phyloP scores from a whole-genome alignment of 2,329 filamentous ascomycete species.

The Cercospora sesami region DNA sequence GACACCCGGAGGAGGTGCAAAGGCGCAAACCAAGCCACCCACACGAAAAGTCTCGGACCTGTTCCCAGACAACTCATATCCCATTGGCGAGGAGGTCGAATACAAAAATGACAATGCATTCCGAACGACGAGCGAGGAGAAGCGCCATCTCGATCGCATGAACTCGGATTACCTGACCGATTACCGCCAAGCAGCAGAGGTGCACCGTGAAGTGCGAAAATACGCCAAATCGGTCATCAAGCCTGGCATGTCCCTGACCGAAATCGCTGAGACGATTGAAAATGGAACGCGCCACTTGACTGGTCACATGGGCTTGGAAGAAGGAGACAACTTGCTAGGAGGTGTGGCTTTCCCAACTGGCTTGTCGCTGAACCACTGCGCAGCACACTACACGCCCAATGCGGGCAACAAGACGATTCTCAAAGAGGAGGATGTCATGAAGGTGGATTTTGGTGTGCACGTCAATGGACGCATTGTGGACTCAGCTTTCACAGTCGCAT shows the following conservation, averaged over 20 bases:
- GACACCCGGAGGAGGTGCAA: constrained; percentile 35
- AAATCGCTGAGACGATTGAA: constrained; percentile 57
- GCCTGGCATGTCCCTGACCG: constrained; percentile 52
- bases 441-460: constrained; percentile 80
- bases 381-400: constrained; percentile 60
- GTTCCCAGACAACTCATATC: constrained; percentile 49
- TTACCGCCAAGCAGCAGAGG: constrained; percentile 59
- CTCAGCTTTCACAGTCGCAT: constrained; percentile 76
- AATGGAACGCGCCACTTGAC: constrained; percentile 55
- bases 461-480: constrained; percentile 79
- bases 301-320: constrained; percentile 53
- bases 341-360: constrained; percentile 60
- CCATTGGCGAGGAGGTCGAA: constrained; percentile 49
- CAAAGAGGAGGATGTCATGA: constrained; percentile 75
- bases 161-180: constrained; percentile 53
- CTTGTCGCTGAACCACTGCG: constrained; percentile 55
- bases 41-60: constrained; percentile 49
- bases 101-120: constrained; percentile 49
- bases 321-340: constrained; percentile 53
- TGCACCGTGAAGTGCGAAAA: constrained; percentile 57
- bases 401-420: constrained; percentile 66
- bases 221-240: constrained; percentile 53
- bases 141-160: constrained; percentile 47
- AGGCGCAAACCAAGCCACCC: constrained; percentile 49
- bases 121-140: constrained; percentile 52